Percentiles rank a stretch among this genome's conserved stretches.
Conservation (phyloP, 805 yeast species). For the Yarrowia sp. region DNA sequence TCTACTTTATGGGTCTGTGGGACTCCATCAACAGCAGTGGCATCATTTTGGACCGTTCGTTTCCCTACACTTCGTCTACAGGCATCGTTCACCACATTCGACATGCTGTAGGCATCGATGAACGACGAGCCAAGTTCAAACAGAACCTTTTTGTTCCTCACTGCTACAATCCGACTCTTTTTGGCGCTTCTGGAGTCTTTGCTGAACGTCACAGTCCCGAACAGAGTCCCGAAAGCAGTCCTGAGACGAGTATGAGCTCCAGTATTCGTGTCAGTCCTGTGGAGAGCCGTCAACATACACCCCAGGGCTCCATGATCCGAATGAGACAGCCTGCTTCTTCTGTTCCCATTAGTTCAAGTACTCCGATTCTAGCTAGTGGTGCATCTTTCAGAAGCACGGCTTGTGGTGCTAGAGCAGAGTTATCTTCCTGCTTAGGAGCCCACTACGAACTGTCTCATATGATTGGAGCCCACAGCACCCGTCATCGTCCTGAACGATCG, state of each 20-base stretch:
- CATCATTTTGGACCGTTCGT: slow-evolving; percentile 51
- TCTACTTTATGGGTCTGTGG: slow-evolving; percentile 62
- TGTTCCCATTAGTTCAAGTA: background rate
- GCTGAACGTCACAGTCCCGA: background rate
- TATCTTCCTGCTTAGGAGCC: background rate
- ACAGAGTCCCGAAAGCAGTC: background rate
- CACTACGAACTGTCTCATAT: background rate
- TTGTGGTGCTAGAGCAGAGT: background rate
- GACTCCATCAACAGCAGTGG: slow-evolving; percentile 69
- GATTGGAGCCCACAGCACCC: background rate
- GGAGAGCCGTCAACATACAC: background rate
- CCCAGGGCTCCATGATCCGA: background rate
- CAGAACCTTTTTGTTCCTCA: slow-evolving; percentile 23
- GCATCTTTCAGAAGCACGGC: background rate
- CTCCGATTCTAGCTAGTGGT: background rate
- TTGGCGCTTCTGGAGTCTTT: background rate
- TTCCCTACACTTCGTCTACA: slow-evolving; percentile 55
- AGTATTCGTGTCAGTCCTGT: background rate
- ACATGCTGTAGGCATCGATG: slow-evolving; percentile 65
- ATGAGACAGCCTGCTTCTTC: background rate
- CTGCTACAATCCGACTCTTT: slow-evolving; percentile 7
- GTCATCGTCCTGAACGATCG: background rate
- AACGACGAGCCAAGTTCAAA: slow-evolving; percentile 59
- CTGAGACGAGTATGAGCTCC: background rate
- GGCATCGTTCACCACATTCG: slow-evolving; percentile 56